Conservation (phyloP, 1,284 basidiomycete genomes). For the Marasmius sp. region DNA sequence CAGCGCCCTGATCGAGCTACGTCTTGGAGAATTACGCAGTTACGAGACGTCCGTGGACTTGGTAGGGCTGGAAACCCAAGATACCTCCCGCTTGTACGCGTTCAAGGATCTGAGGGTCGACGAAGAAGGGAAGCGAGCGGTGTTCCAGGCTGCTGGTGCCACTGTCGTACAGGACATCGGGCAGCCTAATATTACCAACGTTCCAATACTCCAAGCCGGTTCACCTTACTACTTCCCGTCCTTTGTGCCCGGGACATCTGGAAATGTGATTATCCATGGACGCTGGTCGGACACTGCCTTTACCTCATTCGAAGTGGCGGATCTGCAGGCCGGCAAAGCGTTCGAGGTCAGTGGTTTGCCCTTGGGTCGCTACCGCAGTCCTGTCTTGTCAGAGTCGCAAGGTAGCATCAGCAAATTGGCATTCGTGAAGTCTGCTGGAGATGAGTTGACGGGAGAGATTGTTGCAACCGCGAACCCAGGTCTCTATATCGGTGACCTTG, state of each 20-base stretch:
- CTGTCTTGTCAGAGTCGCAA: slow-evolving; percentile 48
- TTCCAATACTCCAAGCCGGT: slow-evolving; percentile 48
- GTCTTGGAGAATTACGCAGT: slow-evolving; percentile 56
- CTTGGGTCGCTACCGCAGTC: slow-evolving; percentile 62
- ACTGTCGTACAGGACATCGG: slow-evolving; percentile 51
- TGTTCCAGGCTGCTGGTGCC: slow-evolving; percentile 56
- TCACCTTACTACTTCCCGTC: slow-evolving; percentile 68
- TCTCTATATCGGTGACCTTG: slow-evolving; percentile 61
- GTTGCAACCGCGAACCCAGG: slow-evolving; percentile 63
- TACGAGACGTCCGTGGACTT: slow-evolving; percentile 43
- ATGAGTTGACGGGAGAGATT: slow-evolving; percentile 58
- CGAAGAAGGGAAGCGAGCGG: slow-evolving; percentile 45
- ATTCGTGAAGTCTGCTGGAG: slow-evolving; percentile 62
- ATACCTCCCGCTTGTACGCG: slow-evolving; percentile 53
- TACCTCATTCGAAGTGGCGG: slow-evolving; percentile 63
- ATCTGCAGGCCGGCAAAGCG: slow-evolving; percentile 43
- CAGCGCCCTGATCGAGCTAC: slow-evolving; percentile 60
- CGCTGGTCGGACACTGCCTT: slow-evolving; percentile 68
- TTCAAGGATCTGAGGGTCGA: slow-evolving; percentile 62
- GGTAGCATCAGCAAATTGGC: slow-evolving; percentile 50
- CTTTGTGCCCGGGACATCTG: slow-evolving; percentile 52
- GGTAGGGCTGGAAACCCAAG: slow-evolving; percentile 49
- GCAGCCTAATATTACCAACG: slow-evolving; percentile 28
- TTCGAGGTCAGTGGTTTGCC: slow-evolving; percentile 59
- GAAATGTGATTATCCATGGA: slow-evolving; percentile 57